These are phyloP conservation scores for Tripidium arundinaceum DNA, from an alignment of 202 grass and related monocot species.

Conservation along the genomic window DNA sequence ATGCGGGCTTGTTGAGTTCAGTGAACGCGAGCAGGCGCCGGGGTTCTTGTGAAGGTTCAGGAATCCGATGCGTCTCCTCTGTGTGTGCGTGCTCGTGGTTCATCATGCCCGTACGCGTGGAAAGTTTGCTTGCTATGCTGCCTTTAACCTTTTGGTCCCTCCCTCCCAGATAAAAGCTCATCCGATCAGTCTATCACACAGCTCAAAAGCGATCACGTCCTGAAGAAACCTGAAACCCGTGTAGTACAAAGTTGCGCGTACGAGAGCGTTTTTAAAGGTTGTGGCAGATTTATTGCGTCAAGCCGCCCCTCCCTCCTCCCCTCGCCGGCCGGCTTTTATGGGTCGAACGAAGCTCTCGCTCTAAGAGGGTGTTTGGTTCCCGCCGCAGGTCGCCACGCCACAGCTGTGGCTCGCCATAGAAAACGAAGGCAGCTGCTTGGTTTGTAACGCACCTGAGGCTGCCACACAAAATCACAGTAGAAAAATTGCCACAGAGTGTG, in stretches of 20 bases:
- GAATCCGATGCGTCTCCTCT: slow-evolving; percentile 41
- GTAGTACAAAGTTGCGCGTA: neutral
- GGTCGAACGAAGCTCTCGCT: too few relatives aligned
- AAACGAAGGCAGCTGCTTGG: too few relatives aligned
- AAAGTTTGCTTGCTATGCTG: neutral
- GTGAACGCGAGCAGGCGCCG: slow-evolving; percentile 25
- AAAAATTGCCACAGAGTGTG: too few relatives aligned
- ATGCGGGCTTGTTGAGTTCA: neutral
- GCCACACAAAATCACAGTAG: too few relatives aligned
- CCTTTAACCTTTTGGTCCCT: neutral
- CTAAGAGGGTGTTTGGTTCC: too few relatives aligned
- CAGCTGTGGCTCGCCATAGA: too few relatives aligned
- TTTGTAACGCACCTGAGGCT: too few relatives aligned
- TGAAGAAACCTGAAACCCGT: neutral
- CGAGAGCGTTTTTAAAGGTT: too few relatives aligned
- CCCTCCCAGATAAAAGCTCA: neutral
- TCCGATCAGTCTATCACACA: neutral
- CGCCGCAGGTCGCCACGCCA: too few relatives aligned
- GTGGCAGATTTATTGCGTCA: too few relatives aligned
- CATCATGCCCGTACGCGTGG: neutral
- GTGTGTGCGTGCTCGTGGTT: neutral
- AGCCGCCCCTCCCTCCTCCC: too few relatives aligned
- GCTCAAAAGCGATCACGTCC: slow-evolving; percentile 6
- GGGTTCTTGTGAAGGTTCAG: slow-evolving; percentile 45
- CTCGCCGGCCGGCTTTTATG: too few relatives aligned